Evolutionary conservation across 176 grass and related monocot genomes (phyloP).

Genomic region (Raddia distichophylla): DNA sequence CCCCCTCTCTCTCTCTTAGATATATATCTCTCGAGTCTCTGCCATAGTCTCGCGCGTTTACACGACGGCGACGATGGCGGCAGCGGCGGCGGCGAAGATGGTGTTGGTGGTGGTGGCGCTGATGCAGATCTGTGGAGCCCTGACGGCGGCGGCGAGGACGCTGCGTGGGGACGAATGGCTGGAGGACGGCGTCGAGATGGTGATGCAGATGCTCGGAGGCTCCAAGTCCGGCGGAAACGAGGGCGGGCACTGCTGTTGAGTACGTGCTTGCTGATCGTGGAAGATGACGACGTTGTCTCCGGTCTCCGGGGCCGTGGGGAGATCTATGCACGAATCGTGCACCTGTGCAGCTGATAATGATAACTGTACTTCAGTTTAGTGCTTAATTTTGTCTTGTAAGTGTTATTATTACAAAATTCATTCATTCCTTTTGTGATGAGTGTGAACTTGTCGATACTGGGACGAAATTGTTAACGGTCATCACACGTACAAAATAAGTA

Average conservation of each 20-base stretch:
- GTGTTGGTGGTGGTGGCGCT: background rate
- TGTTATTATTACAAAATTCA: too few species aligned
- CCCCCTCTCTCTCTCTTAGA: too few species aligned
- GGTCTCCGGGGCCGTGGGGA: background rate
- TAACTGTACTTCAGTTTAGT: too few species aligned
- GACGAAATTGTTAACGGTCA: too few species aligned
- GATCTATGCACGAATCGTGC: too few species aligned
- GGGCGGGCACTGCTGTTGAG: background rate
- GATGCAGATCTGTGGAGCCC: background rate
- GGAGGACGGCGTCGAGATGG: background rate
- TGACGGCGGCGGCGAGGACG: background rate
- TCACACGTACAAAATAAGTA: too few species aligned
- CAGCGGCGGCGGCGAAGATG: background rate
- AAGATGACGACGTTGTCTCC: background rate
- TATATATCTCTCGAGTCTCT: too few species aligned
- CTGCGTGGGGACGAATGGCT: conserved; percentile 5
- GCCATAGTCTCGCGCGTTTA: too few species aligned
- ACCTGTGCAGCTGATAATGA: too few species aligned
- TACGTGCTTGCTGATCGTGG: background rate
- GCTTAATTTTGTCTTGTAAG: too few species aligned
- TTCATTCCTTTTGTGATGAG: too few species aligned
- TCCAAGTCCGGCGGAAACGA: background rate
- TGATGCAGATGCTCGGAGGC: conserved; percentile 4
- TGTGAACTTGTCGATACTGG: too few species aligned
- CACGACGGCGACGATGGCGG: background rate